A percentile compares a stretch with the other conserved stretches of the same genome.
phyloP scores from a whole-genome alignment of 106 monocot genomes.

The Phalaenopsis equestris region DNA sequence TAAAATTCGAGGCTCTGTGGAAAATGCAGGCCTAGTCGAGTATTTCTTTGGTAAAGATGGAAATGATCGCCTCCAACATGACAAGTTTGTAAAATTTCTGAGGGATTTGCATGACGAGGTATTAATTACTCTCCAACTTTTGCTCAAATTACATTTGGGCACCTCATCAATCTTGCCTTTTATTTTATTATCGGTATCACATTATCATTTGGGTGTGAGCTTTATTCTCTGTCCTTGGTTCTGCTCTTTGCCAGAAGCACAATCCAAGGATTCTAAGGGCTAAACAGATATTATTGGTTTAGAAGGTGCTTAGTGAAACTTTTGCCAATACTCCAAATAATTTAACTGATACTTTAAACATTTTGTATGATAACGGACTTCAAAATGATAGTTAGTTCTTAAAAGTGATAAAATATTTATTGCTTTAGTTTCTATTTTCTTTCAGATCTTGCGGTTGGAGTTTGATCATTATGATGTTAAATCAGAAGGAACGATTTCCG shows the following conservation, averaged over 20 bases:
- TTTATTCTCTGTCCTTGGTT: too few relatives aligned
- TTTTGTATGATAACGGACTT: too few relatives aligned
- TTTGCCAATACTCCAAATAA: too few relatives aligned
- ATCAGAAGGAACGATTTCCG: constrained; percentile 54
- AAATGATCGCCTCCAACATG: constrained; percentile 42
- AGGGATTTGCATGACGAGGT: constrained; percentile 82
- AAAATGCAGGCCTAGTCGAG: constrained; percentile 68
- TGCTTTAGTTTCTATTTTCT: background rate
- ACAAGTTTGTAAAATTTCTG: constrained; percentile 78
- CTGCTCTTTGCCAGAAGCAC: too few relatives aligned
- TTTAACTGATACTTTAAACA: too few relatives aligned
- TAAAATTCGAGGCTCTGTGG: constrained; percentile 43
- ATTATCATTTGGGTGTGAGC: background rate
- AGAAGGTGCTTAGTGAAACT: too few relatives aligned
- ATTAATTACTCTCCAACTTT: background rate
- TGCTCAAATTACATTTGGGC: background rate
- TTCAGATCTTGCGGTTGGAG: constrained; percentile 76
- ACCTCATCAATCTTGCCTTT: too few relatives aligned
- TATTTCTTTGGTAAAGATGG: constrained; percentile 90
- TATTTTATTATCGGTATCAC: too few relatives aligned
- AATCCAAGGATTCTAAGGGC: too few relatives aligned
- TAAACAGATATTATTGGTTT: too few relatives aligned
- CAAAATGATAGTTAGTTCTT: too few relatives aligned
- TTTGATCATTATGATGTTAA: constrained; percentile 86
- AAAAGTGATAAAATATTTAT: too few relatives aligned